Conservation (phyloP, 345 rosid genomes). For the Angophora floribunda region DNA sequence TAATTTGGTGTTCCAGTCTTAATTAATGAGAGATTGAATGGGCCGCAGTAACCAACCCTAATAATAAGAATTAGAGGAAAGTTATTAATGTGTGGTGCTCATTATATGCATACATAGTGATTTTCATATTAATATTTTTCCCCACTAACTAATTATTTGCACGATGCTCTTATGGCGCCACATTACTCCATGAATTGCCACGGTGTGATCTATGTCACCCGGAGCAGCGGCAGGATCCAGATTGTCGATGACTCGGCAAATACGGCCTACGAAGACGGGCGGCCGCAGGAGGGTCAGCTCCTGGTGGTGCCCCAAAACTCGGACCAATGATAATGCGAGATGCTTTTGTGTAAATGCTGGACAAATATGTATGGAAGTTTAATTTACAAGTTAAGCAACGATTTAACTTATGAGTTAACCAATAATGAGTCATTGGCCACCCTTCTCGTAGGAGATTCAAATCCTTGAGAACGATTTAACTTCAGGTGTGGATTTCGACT, state of each 20-base stretch:
- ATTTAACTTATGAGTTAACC: no score
- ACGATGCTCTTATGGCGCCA: conserved; percentile 28
- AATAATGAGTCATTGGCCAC: no score
- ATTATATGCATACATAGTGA: neutral
- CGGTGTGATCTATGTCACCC: conserved; percentile 16
- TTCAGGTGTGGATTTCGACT: no score
- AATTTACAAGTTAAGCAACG: neutral
- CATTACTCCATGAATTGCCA: conserved; percentile 33
- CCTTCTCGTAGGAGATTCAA: no score
- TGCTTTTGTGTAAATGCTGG: neutral
- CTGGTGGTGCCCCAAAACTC: conserved; percentile 26
- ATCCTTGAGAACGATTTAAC: no score
- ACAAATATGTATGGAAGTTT: neutral
- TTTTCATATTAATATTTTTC: neutral
- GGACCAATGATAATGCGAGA: conserved; percentile 17
- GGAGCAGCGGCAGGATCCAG: conserved; percentile 21
- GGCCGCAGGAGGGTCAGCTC: conserved; percentile 19
- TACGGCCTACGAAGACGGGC: conserved; percentile 7
- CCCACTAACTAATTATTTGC: neutral
- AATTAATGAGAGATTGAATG: neutral
- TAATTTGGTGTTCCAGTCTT: neutral
- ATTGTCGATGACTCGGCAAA: conserved; percentile 13
- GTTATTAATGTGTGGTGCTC: neutral
- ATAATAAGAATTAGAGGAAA: neutral
- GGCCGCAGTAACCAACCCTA: neutral